Base-by-base conservation (phyloP, 495 filamentous ascomycete species). In the Lophium mytilinum region DNA sequence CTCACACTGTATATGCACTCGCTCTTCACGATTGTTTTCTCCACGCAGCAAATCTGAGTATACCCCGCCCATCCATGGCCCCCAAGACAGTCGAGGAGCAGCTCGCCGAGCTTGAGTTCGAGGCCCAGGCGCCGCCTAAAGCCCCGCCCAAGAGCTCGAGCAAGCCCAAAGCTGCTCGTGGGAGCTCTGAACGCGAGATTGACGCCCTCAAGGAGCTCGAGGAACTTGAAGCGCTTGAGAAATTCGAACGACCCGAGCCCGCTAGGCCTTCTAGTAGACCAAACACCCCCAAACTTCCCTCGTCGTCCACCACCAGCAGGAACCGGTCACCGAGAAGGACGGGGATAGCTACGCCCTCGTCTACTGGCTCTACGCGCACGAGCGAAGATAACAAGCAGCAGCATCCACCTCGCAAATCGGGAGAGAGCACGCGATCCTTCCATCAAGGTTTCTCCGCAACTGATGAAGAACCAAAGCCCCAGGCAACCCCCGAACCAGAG, bases 221-320 rank as follows among this genome's bases (percentile, higher is more conserved):
- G 46, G 90, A 96, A 58, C 81, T 98, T 55, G 88, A 88, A 66
- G 83, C 84, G 56, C 83, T 94, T 51, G 78, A 64, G 71, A 55
- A 83, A 84, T 61, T 61, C 45, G 58, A 65, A 46, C 42, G 54
- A 5, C 57, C 57, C 14, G 62, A 65, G 33, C 18, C 51, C 15
- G 46, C 55, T 33, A 57, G 66, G 30, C 79, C 84, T 35, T 68
- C 76, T 52, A 86, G 83, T 52, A 83, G 92, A 37, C 86, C 92
- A 4, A 84, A 88, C 57, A 98, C 93, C 0, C 93, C 93, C 19
- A 64, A 64, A 37, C 83, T 88, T 41, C 68, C 87, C 50, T 85
- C 83, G 37, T 79, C 83, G 10, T 72, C 74, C 51, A 77, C 81
- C 57, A 74, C 76, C 18, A 70, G 73, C 42, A 78, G 75, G 50